A percentile compares a stretch with the other conserved stretches of the same genome.
These are phyloP conservation scores for Eutreptiella sp. DNA, from an alignment of 208 protist species.

Conservation along the genomic window DNA sequence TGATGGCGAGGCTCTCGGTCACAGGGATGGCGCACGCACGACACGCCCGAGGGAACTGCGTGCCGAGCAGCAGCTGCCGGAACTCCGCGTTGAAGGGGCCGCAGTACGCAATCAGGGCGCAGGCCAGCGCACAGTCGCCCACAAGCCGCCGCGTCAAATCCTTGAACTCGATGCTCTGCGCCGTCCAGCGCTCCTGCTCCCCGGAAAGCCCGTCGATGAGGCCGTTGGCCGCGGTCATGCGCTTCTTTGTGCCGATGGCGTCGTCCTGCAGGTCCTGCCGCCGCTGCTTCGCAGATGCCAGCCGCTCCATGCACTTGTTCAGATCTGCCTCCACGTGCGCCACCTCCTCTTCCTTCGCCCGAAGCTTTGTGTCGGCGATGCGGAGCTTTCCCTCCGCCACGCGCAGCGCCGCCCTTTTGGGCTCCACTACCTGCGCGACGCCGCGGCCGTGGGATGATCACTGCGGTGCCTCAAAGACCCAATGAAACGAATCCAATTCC, in stretches of 20 bases:
- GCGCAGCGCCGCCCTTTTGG: constrained; percentile 43
- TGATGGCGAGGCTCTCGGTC: constrained; percentile 45
- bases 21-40: constrained; percentile 8
- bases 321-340: constrained; percentile 26
- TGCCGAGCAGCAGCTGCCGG: constrained; percentile 43
- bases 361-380: constrained; percentile 44
- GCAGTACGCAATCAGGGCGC: constrained; percentile 69
- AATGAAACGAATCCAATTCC: too few relatives aligned
- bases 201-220: constrained; percentile 60
- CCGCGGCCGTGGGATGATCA: too few relatives aligned
- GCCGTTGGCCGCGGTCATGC: constrained; percentile 56
- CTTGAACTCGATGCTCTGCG: constrained; percentile 50
- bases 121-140: constrained; percentile 57
- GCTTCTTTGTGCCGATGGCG: constrained; percentile 51
- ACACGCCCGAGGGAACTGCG: constrained; percentile 7
- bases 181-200: constrained; percentile 65
- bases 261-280: constrained; percentile 66
- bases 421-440: too few relatives aligned
- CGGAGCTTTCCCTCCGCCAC: constrained; percentile 26
- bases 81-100: constrained; percentile 79
- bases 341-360: constrained; percentile 43
- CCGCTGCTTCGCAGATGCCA: constrained; percentile 47
- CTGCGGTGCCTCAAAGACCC: too few relatives aligned
- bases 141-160: constrained; percentile 52
- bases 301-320: constrained; percentile 41